A percentile compares a stretch with the other conserved stretches of the same genome.
Conservation (phyloP, 1,139 yeast species). For the Diutina scorzettiae region DNA sequence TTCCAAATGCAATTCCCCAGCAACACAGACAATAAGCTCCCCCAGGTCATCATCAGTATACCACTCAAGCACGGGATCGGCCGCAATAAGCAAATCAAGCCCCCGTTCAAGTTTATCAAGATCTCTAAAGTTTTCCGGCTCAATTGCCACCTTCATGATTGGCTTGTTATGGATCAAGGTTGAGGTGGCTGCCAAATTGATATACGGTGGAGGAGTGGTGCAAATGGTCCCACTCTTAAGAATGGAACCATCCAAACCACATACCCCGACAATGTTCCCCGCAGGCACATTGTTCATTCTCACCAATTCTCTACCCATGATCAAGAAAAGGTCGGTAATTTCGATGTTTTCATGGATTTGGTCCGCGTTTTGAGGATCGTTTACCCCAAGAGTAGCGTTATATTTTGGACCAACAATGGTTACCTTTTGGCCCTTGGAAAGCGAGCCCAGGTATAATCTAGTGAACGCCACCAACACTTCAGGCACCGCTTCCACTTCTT, state of each 20-base stretch:
- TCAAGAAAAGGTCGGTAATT: constrained; percentile 59
- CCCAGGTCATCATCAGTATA: constrained; percentile 75
- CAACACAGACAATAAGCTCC: constrained; percentile 82
- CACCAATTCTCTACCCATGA: constrained; percentile 90
- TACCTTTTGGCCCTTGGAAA: constrained; percentile 62
- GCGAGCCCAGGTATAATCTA: constrained; percentile 77
- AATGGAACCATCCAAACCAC: constrained; percentile 74
- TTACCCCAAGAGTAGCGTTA: constrained; percentile 56
- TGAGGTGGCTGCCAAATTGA: constrained; percentile 53
- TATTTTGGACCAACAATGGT: constrained; percentile 79
- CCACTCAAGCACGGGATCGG: constrained; percentile 90
- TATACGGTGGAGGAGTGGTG: constrained; percentile 41
- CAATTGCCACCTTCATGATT: constrained; percentile 87
- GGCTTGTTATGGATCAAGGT: constrained; percentile 58
- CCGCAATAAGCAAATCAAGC: constrained; percentile 62
- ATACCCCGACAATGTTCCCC: constrained; percentile 91
- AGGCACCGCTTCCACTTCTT: constrained; percentile 29
- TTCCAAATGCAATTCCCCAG: constrained; percentile 92
- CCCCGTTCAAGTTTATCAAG: constrained; percentile 71
- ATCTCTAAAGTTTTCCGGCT: constrained; percentile 79
- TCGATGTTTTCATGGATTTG: constrained; percentile 36
- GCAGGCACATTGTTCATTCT: constrained; percentile 77
- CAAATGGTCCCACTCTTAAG: constrained; percentile 75
- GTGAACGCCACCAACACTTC: constrained; percentile 80
- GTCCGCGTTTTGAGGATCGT: constrained; percentile 23